Evolutionary conservation across 108 stramenopile genomes (phyloP), one percentile per base, ranked within the genome.

Genomic region (Cyclotella choctawhatcheeana): DNA sequence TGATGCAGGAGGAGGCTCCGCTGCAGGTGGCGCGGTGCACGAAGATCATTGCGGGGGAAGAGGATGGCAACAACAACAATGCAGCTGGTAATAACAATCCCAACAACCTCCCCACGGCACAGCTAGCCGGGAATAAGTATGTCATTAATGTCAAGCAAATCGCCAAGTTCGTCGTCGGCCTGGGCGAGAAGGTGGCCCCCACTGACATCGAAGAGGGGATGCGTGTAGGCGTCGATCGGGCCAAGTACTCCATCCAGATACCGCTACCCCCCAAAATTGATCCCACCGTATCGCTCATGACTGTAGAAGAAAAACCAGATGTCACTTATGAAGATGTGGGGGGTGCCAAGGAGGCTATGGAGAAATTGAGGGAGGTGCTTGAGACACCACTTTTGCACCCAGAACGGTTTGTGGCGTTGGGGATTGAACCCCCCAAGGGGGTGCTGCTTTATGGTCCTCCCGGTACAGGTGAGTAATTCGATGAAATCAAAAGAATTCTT

Each of bases 291-390:
- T 81, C 82, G 67, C 86, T 99, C 44, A 99, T 99, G 99, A 98
- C 97, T 0, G 99, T 99, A 27, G 99, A 99, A 84, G 99, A 99
- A 68, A 99, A 98, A 88, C 99, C 98, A 16, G 97, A 99, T 89
- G 99, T 99, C 16, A 99, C 99, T 5, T 99, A 99, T 87, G 98
- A 99, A 72, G 99, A 99, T 86, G 99, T 99, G 6, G 99, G 99
- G 32, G 99, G 99, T 14, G 95, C 94, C 58, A 99, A 98, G 77
- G 97, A 98, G 24, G 91, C 93, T 25, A 90, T 99, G 83, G 97
- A 98, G 77, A 98, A 99, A 78, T 84, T 99, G 56, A 78, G 99
- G 71, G 99, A 99, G 80, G 93, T 94, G 56, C 97, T 99, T 75
- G 99, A 98, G 87, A 83, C 98, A 86, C 99, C 98, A 0, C 85